Base-by-base conservation (phyloP, 1,284 basidiomycete genomes). In the Puccinia horiana region DNA sequence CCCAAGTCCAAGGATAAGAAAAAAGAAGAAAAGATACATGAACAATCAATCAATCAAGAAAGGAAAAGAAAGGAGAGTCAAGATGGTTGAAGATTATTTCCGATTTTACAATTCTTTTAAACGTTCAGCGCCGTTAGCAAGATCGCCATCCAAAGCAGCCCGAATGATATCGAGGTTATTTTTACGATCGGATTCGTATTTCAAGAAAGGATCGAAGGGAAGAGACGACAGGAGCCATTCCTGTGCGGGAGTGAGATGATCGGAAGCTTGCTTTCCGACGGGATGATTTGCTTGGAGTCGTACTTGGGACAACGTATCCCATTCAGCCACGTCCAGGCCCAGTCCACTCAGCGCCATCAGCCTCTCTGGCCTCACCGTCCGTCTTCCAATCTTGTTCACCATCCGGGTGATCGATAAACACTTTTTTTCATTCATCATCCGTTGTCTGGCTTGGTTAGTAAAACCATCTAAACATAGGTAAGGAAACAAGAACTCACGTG, bases 401-500 rank as follows among this genome's bases (percentile, higher is more conserved):
- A 58, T 72, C 20, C 77, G 77, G 26, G 77, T 80, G n/a, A 80
- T 80, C n/a, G 77, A 80, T 29, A 80, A n/a, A 26, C 77, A 80
- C 77, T 80, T 23, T n/a, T n/a, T n/a, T 29, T 49, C 26, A 16
- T 29, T 23, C 35, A 16, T 12, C 6, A 54, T n/a, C 23, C 52
- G 3, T 26, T n/a, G 0, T 26, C 14, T 9, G 6, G 52, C 35
- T 54, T 67, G 6, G 63, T 26, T n/a, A 37, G 40, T 23, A n/a
- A 40, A 5, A 20, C 12, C 35, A 26, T 70, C n/a, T 37, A 65
- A 14, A 42, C n/a, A 58, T 2, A 63, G 26, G 20, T 29, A 37
- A 37, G 20, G 32, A 65, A 65, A 65, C 11, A 14, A 54, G 18
- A 18, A 16, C 37, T 65, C n/a, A 80, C 77, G 52, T 80, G 70